Evolutionary conservation across 805 yeast genomes (phyloP), one percentile per base, ranked within the genome.

Genomic region (Danielozyma ontarioensis): DNA sequence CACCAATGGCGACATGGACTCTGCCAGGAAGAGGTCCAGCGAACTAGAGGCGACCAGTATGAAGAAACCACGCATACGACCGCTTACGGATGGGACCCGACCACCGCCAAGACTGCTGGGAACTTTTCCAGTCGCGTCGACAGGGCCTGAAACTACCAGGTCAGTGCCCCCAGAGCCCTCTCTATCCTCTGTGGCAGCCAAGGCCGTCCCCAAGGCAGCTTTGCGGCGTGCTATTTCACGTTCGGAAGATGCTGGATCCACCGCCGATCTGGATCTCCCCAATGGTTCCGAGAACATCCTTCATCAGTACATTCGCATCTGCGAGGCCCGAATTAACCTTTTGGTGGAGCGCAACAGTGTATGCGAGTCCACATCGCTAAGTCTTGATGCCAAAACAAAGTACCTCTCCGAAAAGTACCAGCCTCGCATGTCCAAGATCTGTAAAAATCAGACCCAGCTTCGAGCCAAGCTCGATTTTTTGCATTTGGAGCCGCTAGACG

Each of bases 321-420:
- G 58, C 18, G 62, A 59, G 28, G 36, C 40, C n/a, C 55, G 56
- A 19, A 52, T 54, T 27, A 37, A 44, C 19, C 43, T 60, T 8
- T 48, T 62, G 6, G 37, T 50, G n/a, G 53, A 59, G 31, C 37
- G 64, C 29, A 55, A 57, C 31, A 39, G 48, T 4, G 51, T 55
- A 7, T 57, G 51, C 33, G 67, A 61, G 35, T 60, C 68, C 4
- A 57, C 69, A 1, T 54, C 67, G 5, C 51, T 63, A 8, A 62
- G 68, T 4, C 40, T 58, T 4, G 69, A 63, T 37, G 59, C 59
- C 6, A 64, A 64, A 38, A 42, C 51, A 17, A 39, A 43, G 11
- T 61, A 55, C 46, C 51, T 53, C 25, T 32, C 34, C 21, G 43
- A 38, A 16, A 44, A 44, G 25, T 60, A 52, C 33, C 41, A 42